Evolutionary conservation across 2,329 filamentous ascomycete species (phyloP).

Genomic region (Phyllosticta citrichinensis): DNA sequence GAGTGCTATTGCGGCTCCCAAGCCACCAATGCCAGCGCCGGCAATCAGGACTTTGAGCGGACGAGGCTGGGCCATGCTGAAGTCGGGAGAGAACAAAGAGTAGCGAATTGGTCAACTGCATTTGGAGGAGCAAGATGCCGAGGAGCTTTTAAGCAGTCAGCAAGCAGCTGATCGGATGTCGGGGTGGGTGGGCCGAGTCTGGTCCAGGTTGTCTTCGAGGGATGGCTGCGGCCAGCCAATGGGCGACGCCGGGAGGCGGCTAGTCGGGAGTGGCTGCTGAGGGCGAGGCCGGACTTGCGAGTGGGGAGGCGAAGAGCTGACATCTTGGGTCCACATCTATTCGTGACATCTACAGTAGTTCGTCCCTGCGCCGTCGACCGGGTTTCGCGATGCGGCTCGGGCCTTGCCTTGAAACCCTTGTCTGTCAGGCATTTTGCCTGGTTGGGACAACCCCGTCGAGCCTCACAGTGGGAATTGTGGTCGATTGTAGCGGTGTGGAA

Average conservation of each 20-base stretch:
- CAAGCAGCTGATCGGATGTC: background rate
- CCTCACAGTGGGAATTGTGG: no score
- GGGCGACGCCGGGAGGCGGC: no score
- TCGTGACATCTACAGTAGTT: no score
- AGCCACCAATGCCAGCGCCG: slow-evolving; percentile 43
- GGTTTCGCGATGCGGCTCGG: background rate
- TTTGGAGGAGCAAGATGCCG: background rate
- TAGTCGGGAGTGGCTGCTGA: background rate
- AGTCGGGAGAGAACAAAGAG: background rate
- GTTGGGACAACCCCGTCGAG: no score
- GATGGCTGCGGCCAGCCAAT: background rate
- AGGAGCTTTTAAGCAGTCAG: background rate
- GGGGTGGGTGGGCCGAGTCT: background rate
- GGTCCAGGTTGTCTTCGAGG: background rate
- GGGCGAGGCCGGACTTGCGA: background rate
- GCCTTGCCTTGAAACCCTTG: background rate
- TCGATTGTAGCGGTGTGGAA: no score
- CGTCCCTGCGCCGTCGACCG: no score
- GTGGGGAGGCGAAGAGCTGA: background rate
- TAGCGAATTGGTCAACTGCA: background rate
- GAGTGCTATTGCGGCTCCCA: slow-evolving; percentile 44
- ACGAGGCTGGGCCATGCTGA: background rate
- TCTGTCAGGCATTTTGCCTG: no score
- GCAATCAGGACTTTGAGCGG: slow-evolving; percentile 25
- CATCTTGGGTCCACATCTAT: no score